Base-by-base conservation (phyloP, 176 grass and related monocot species). In the Hyparrhenia diplandra region DNA sequence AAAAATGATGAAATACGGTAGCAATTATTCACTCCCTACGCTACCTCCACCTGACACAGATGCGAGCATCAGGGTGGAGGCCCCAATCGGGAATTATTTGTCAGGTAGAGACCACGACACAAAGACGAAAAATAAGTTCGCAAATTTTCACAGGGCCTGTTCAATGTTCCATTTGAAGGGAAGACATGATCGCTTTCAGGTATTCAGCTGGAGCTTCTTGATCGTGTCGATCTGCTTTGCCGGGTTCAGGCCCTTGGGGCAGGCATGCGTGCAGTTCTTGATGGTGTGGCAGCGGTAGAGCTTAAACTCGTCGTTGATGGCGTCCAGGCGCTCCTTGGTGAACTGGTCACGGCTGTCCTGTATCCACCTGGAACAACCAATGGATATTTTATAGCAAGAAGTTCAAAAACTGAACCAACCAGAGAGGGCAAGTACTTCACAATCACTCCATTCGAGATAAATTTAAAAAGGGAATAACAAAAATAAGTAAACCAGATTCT, bases 271-370 rank as follows among this genome's bases (percentile, higher is more conserved):
- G 73, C 96, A 99, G 82, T 99, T 99, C 92, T 89, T 95, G 83
- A 99, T 99, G 73, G 84, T 93, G 76, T 99, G 96, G 73, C 96
- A 99, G 31, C 96, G 90, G 29, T 99, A 99, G 6, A 99, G 85
- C 84, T 99, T 99, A 88, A 93, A 99, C 88, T 99, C 96, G 10
- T 99, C 96, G 24, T 99, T 95, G 83, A 99, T 86, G 24, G 85
- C 58, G 3, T 95, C 96, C 32, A 99, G 82, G 17, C 96, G 88
- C 87, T 99, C 96, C 82, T 89, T 91, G 4, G 96, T 99, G 90
- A 82, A 99, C 76, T 99, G 86, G 55, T 99, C 96, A 82, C 96
- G 92, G 82, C 96, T 99, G 58, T 99, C 96, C 63, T 99, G 96
- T 61, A 99, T 99, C 96, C 96, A 99, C 87, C 96, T 97, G 80